A percentile compares a stretch with the other conserved stretches of the same genome.
These are phyloP conservation scores for Mortierella sp. DNA, from an alignment of 371 early-diverging fungal genomes.

Conservation along the genomic window DNA sequence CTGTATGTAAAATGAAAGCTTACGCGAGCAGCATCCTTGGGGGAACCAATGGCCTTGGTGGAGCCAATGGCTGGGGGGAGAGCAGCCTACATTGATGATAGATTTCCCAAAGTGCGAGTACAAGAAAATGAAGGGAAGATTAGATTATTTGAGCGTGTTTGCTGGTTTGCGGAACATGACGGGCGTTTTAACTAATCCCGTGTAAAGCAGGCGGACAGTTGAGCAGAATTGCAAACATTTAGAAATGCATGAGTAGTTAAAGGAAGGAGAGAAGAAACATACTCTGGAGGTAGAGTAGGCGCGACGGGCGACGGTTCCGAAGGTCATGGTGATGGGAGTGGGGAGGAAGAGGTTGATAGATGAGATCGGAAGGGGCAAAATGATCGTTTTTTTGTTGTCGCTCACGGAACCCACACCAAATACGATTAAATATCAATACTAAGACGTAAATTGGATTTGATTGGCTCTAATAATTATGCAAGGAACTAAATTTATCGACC, in stretches of 20 bases:
- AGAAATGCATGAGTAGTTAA: too few species aligned
- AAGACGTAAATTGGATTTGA: too few species aligned
- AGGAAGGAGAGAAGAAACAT: too few species aligned
- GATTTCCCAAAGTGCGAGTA: not conserved
- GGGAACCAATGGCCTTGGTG: slow-evolving; percentile 53
- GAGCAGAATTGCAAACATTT: too few species aligned
- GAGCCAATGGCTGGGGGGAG: slow-evolving; percentile 53
- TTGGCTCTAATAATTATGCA: too few species aligned
- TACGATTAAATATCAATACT: not conserved
- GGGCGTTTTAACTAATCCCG: too few species aligned
- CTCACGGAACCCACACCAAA: not conserved
- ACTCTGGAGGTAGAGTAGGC: slow-evolving; percentile 53
- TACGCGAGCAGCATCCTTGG: slow-evolving; percentile 56
- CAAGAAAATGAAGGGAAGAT: not conserved
- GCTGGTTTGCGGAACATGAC: not conserved
- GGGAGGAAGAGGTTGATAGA: slow-evolving; percentile 16
- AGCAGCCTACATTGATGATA: slow-evolving; percentile 31
- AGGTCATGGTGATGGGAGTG: slow-evolving; percentile 37
- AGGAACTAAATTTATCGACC: too few species aligned
- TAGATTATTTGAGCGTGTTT: not conserved
- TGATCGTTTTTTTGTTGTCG: slow-evolving; percentile 7
- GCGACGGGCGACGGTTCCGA: slow-evolving; percentile 53
- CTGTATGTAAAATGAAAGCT: slow-evolving; percentile 4
- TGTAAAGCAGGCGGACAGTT: too few species aligned
- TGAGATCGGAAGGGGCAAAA: not conserved